These are phyloP conservation scores for Grosmannia clavigera DNA, from an alignment of 2,329 filamentous ascomycete species.

Conservation along the genomic window DNA sequence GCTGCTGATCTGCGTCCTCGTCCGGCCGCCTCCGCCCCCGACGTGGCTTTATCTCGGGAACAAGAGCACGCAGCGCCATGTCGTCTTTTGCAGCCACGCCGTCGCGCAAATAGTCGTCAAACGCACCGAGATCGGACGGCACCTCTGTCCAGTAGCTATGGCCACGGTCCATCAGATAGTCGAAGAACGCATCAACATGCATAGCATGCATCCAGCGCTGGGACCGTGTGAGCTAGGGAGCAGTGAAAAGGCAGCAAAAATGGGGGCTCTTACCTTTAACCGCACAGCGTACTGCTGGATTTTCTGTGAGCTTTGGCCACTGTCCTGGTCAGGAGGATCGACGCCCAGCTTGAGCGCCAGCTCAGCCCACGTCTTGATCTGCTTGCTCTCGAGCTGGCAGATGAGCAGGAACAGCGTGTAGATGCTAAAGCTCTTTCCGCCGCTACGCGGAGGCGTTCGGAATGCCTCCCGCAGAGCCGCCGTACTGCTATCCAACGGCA, in stretches of 20 bases:
- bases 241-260: background rate
- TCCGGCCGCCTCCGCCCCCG: constrained; percentile 52
- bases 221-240: constrained; percentile 1
- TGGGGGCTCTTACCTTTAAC: constrained; percentile 52
- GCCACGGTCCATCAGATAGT: constrained; percentile 67
- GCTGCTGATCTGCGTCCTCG: constrained; percentile 34
- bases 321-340: constrained; percentile 66
- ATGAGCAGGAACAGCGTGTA: constrained; percentile 70
- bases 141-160: constrained; percentile 73
- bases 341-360: constrained; percentile 79
- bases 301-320: constrained; percentile 83
- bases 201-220: constrained; percentile 94
- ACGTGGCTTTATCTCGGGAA: constrained; percentile 61
- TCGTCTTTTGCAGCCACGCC: constrained; percentile 80
- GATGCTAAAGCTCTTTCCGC: constrained; percentile 74
- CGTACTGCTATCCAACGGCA: constrained; percentile 58
- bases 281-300: constrained; percentile 90
- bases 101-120: constrained; percentile 57
- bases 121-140: constrained; percentile 50
- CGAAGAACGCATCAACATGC: constrained; percentile 91
- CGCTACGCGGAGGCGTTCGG: constrained; percentile 68
- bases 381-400: constrained; percentile 62
- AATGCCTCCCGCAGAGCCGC: constrained; percentile 63
- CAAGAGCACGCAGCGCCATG: constrained; percentile 68
- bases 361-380: constrained; percentile 89